Conservation (phyloP, 257 asterid genomes). For the Gynochthodes officinalis region DNA sequence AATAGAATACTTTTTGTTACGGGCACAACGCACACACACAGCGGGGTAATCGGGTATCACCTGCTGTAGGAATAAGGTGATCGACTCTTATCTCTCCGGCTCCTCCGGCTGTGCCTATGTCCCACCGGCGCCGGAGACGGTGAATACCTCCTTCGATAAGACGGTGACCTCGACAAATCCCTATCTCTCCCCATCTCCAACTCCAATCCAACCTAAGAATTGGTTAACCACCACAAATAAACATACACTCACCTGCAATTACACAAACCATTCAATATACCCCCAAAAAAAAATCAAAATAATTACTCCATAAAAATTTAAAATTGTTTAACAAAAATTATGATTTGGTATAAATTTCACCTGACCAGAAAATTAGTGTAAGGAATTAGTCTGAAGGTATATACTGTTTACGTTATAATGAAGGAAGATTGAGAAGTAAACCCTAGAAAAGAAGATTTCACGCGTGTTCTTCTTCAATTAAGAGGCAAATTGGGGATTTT, state of each 20-base stretch:
- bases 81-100: constrained; percentile 81
- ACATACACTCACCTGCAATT: constrained; percentile 30
- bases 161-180: constrained; percentile 84
- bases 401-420: not conserved
- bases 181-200: constrained; percentile 77
- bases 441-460: constrained; percentile 21
- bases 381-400: constrained; percentile 13
- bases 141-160: constrained; percentile 70
- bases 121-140: constrained; percentile 83
- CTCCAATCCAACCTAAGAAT: constrained; percentile 16
- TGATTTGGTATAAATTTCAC: not conserved
- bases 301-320: no score
- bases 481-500: not conserved
- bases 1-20: not conserved
- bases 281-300: not conserved
- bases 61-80: constrained; percentile 87
- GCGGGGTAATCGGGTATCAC: constrained; percentile 78
- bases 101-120: constrained; percentile 67
- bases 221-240: constrained; percentile 3
- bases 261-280: not conserved
- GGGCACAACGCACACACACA: constrained; percentile 7
- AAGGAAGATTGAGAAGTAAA: constrained; percentile 8
- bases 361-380: constrained; percentile 10
- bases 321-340: not conserved
- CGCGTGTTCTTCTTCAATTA: not conserved